These are phyloP conservation scores for Malus sylvestris DNA, from an alignment of 306 rosid genomes.

Conservation along the genomic window DNA sequence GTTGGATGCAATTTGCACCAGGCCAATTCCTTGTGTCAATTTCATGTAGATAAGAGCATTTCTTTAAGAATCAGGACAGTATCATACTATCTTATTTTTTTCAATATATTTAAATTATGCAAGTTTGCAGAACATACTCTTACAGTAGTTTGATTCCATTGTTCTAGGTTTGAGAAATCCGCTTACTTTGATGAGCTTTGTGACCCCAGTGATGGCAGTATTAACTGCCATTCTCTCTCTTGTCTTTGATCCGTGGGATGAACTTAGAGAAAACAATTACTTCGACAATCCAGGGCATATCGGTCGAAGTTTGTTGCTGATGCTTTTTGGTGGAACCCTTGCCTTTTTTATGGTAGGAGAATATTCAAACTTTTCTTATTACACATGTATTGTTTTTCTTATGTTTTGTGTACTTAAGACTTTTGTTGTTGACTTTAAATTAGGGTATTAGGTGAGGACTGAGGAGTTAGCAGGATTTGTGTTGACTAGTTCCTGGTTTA, in stretches of 20 bases:
- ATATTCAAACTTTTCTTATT: background rate
- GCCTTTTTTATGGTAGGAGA: slow-evolving; percentile 86
- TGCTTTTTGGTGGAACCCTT: slow-evolving; percentile 86
- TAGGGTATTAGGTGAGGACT: background rate
- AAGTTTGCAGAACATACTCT: slow-evolving; percentile 9
- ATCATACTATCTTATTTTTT: background rate
- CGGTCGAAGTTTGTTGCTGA: slow-evolving; percentile 67
- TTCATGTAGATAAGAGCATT: background rate
- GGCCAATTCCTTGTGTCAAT: background rate
- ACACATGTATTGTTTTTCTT: background rate
- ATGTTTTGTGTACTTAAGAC: background rate
- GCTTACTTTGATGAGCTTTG: slow-evolving; percentile 84
- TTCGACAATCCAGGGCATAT: slow-evolving; percentile 69
- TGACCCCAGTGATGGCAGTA: slow-evolving; percentile 85
- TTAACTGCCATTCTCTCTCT: slow-evolving; percentile 71
- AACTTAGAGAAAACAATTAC: slow-evolving; percentile 56
- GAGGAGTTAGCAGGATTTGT: background rate
- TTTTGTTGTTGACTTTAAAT: background rate
- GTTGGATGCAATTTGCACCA: background rate
- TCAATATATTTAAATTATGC: background rate
- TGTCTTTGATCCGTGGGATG: slow-evolving; percentile 84
- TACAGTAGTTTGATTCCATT: slow-evolving; percentile 16
- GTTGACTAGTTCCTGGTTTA: background rate
- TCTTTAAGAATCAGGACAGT: background rate
- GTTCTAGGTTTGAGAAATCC: slow-evolving; percentile 86